These are phyloP conservation scores for Limonium bicolor DNA, from an alignment of 148 eudicot genomes.

Conservation along the genomic window DNA sequence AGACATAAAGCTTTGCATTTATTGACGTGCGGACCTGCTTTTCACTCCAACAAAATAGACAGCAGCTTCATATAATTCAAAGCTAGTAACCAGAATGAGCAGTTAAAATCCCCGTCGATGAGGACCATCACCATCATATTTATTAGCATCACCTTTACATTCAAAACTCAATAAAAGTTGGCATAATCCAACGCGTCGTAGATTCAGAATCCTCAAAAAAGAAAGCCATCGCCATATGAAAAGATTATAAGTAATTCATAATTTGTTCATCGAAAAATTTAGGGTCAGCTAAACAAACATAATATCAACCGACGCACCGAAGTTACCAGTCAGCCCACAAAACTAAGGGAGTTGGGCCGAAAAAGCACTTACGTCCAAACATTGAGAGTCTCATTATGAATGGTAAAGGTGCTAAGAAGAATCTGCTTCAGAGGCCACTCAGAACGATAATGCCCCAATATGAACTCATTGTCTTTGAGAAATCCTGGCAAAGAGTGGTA, in stretches of 20 bases:
- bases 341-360: neutral
- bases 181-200: too few species aligned
- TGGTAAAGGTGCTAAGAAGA: conserved; percentile 27
- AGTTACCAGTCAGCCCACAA: neutral
- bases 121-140: neutral
- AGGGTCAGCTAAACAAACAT: neutral
- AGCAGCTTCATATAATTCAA: neutral
- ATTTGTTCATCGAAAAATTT: neutral
- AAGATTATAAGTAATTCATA: neutral
- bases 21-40: too few species aligned
- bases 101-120: neutral
- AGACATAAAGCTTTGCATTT: too few species aligned
- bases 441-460: conserved; percentile 29
- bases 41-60: too few species aligned
- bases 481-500: conserved; percentile 38
- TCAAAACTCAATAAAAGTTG: neutral
- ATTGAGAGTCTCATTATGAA: conserved; percentile 45
- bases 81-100: neutral
- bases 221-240: neutral
- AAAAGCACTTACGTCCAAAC: conserved; percentile 50
- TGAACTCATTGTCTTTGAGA: conserved; percentile 34
- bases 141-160: neutral
- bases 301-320: too few species aligned
- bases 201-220: neutral
- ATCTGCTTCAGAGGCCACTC: conserved; percentile 40